phyloP scores from a whole-genome alignment of 192 early-diverging fungal genomes.

The Helicostylum pulchrum region DNA sequence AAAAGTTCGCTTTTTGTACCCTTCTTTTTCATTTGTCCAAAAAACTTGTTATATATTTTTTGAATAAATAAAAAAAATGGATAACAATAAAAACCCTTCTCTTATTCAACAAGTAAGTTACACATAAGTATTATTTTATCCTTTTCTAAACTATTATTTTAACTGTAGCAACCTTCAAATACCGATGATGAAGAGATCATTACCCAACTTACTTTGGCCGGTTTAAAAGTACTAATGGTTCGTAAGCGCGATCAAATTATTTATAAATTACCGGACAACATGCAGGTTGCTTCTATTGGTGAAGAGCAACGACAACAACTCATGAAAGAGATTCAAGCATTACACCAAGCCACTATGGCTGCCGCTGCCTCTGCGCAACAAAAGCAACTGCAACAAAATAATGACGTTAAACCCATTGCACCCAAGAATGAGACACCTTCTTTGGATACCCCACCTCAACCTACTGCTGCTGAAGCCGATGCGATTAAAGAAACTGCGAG shows the following conservation, averaged over 20 bases:
- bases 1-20: not conserved
- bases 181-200: slow-evolving; percentile 26
- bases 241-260: slow-evolving; percentile 46
- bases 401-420: slow-evolving; percentile 22
- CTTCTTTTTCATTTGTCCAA: not conserved
- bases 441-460: slow-evolving; percentile 5
- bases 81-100: no score
- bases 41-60: no score
- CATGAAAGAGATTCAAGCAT: slow-evolving; percentile 43
- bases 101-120: slow-evolving; percentile 2
- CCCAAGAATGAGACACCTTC: slow-evolving; percentile 18
- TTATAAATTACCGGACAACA: slow-evolving; percentile 53
- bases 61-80: no score
- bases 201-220: slow-evolving; percentile 23
- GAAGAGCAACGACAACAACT: slow-evolving; percentile 42
- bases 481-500: slow-evolving; percentile 21
- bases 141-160: not conserved
- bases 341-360: slow-evolving; percentile 35
- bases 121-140: not conserved
- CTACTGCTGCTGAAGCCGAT: slow-evolving; percentile 15
- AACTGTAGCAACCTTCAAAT: not conserved
- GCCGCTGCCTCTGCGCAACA: slow-evolving; percentile 6
- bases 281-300: slow-evolving; percentile 46
- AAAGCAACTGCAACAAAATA: not conserved
- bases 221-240: slow-evolving; percentile 33